These are phyloP conservation scores for Aechmea fasciata DNA, from an alignment of 176 grass and related monocot species.

Conservation along the genomic window DNA sequence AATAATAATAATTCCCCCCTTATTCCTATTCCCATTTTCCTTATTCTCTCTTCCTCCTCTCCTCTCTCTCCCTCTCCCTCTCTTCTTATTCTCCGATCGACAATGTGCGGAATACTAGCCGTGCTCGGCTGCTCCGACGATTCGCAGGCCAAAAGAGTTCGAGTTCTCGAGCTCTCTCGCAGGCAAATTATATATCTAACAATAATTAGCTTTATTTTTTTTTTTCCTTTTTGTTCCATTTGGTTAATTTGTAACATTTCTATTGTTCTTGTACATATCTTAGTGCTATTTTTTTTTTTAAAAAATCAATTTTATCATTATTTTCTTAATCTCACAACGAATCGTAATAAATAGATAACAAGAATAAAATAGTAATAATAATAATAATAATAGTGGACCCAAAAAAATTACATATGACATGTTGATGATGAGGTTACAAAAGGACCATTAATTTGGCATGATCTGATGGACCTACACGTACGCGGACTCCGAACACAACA, in stretches of 20 bases:
- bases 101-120: constrained; percentile 80
- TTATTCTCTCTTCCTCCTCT: background rate
- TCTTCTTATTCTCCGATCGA: background rate
- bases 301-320: background rate
- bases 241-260: background rate
- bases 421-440: no score
- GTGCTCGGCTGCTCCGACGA: constrained; percentile 64
- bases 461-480: no score
- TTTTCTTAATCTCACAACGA: background rate
- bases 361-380: background rate
- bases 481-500: no score
- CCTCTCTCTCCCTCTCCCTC: background rate
- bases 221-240: constrained; percentile 2
- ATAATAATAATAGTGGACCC: background rate
- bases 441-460: no score
- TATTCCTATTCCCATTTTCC: background rate
- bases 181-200: constrained; percentile 45
- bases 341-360: background rate
- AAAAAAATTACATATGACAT: no score
- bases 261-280: background rate
- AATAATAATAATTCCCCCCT: background rate
- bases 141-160: constrained; percentile 64
- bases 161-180: constrained; percentile 78
- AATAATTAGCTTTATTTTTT: no score
- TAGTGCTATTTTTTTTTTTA: background rate